Conservation (phyloP, 257 asterid genomes). For the Nicotiana attenuata region DNA sequence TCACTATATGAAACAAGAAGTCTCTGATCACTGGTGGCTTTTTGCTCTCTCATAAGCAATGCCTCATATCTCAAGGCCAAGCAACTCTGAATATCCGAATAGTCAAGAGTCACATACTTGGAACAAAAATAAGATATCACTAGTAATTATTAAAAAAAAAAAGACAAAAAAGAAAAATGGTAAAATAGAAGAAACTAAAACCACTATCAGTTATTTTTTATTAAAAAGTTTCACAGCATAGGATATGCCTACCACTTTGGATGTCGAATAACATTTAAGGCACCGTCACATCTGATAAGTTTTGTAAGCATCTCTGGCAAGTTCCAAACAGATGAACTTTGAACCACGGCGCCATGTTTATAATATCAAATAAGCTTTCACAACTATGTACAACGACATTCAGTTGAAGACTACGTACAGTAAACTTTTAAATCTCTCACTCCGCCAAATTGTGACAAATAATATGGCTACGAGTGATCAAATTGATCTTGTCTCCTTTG, state of each 20-base stretch:
- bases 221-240: not conserved
- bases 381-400: not conserved
- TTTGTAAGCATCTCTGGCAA: not conserved
- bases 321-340: not conserved
- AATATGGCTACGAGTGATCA: not conserved
- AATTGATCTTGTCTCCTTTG: not conserved
- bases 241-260: not conserved
- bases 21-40: slow-evolving; percentile 35
- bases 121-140: not conserved
- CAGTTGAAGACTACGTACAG: not conserved
- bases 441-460: not conserved
- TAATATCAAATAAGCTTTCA: not conserved
- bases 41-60: slow-evolving; percentile 64
- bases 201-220: not conserved
- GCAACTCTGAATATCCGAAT: slow-evolving; percentile 51
- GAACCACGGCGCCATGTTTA: not conserved
- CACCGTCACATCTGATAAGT: not conserved
- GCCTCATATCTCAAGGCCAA: slow-evolving; percentile 93
- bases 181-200: not conserved
- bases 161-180: not conserved
- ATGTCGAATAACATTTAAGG: not conserved
- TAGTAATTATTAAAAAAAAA: not conserved
- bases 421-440: not conserved
- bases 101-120: not conserved
- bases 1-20: slow-evolving; percentile 58